Evolutionary conservation across 257 asterid genomes (phyloP).

Genomic region (Salvia hispanica): DNA sequence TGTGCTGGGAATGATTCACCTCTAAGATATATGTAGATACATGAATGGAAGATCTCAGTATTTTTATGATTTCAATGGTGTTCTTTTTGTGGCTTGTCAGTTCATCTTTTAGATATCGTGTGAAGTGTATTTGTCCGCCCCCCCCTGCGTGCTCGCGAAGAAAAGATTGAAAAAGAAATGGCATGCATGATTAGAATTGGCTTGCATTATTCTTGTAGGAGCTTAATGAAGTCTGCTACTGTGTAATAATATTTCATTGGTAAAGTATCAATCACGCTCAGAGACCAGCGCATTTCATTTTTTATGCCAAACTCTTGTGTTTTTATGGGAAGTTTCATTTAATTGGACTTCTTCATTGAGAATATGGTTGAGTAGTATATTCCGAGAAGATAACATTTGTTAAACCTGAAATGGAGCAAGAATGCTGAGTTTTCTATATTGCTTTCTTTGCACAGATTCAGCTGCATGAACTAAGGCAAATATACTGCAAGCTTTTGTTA

Average conservation of each 20-base stretch:
- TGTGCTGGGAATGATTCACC: slow-evolving; percentile 16
- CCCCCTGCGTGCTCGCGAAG: too few species aligned
- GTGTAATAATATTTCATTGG: too few species aligned
- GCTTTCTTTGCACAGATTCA: slow-evolving; percentile 46
- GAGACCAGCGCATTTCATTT: background rate
- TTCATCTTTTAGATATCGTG: too few species aligned
- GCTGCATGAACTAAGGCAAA: slow-evolving; percentile 36
- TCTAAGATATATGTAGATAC: slow-evolving; percentile 10
- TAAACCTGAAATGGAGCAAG: slow-evolving; percentile 8
- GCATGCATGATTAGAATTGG: too few species aligned
- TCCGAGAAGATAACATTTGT: background rate
- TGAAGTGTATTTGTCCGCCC: too few species aligned
- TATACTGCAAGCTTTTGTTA: slow-evolving; percentile 29
- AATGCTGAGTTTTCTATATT: slow-evolving; percentile 18
- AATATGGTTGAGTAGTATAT: background rate
- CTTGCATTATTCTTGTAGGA: too few species aligned
- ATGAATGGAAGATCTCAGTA: too few species aligned
- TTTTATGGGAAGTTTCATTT: background rate
- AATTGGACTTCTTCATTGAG: slow-evolving; percentile 17
- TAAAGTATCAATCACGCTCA: too few species aligned
- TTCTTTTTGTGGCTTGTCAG: too few species aligned
- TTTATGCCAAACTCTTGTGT: slow-evolving; percentile 7
- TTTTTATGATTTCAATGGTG: too few species aligned
- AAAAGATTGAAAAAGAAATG: too few species aligned
- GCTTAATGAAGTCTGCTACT: too few species aligned